Evolutionary conservation across 164 flowering plant species (phyloP), one percentile per base, ranked within the genome.

Genomic region (Nymphaea colorata): DNA sequence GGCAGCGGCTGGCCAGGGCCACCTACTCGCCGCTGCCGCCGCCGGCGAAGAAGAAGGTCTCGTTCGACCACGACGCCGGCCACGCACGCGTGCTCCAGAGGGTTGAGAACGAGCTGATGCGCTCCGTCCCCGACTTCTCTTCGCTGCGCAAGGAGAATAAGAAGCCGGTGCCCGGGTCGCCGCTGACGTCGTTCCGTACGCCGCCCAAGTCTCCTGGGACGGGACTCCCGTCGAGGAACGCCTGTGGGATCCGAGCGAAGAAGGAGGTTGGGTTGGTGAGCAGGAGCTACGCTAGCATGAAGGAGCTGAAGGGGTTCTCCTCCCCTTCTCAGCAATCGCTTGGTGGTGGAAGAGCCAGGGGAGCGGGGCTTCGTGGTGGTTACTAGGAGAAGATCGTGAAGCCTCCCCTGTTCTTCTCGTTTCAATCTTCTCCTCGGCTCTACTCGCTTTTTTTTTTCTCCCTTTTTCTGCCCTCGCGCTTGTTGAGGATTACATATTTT

Each of bases 71-170:
- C 64, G 64, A 61, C 7, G 16, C 59, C 16, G 16, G 16, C 10
- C 12, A 16, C 59, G 59, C 1, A 2, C 64, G 41, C 12, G 57
- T 51, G 41, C 64, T 61, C 64, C 42, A 51, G 57, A 51, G 15
- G 57, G 57, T 51, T 3, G 57, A 51, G 3, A 4, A 51, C 14
- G 57, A 51, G 57, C 57, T 15, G 14, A 51, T 51, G 57, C 64
- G 64, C 64, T 61, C 64, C 42, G 64, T 61, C 42, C 64, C 64
- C 42, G 64, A 61, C 42, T 61, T 61, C 42, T 61, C 64, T 17
- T 12, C 64, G 7, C 42, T 61, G 64, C 7, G 64, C 7, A 61
- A 61, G 42, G 64, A 61, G 64, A 61, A 61, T 10, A 61, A 61
- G 64, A 61, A 61, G 42, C 64, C 64, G 7, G 10, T 61, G n/a